These are phyloP conservation scores for Curvularia lunata DNA, from an alignment of 2,329 filamentous ascomycete species.

Conservation along the genomic window DNA sequence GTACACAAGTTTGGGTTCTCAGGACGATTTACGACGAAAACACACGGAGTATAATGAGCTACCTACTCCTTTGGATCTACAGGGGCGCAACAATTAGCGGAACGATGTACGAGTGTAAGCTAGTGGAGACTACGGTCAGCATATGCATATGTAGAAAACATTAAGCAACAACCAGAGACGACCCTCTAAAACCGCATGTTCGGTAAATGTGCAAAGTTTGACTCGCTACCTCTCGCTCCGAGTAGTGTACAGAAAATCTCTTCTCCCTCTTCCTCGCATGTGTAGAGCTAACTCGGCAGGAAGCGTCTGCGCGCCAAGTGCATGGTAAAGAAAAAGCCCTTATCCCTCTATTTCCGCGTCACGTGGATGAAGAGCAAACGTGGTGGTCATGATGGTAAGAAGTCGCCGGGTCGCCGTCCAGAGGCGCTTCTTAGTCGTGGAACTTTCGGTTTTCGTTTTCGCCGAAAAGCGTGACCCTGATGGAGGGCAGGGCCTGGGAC, in stretches of 20 bases:
- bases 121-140: background rate
- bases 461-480: conserved; percentile 87
- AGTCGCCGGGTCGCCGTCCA: conserved; percentile 2
- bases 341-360: background rate
- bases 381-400: conserved; percentile 1
- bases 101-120: background rate
- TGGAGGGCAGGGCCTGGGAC: conserved; percentile 80
- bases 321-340: background rate
- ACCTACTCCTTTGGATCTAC: conserved; percentile 9
- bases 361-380: conserved; percentile 1
- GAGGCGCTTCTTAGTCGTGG: conserved; percentile 69
- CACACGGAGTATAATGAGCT: conserved; percentile 3
- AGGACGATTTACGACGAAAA: conserved; percentile 1
- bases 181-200: conserved; percentile 1
- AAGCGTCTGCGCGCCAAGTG: background rate
- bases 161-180: background rate
- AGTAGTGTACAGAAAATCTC: conserved; percentile 20
- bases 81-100: background rate
- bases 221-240: conserved; percentile 19
- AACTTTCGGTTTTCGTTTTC: conserved; percentile 96
- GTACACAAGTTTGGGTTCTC: background rate
- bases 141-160: background rate
- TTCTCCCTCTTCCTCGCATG: background rate
- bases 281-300: conserved; percentile 10
- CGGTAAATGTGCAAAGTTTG: conserved; percentile 18